Evolutionary conservation across 208 protist species (phyloP), one percentile per base, ranked within the genome.

Genomic region (Leishmania amazonensis): DNA sequence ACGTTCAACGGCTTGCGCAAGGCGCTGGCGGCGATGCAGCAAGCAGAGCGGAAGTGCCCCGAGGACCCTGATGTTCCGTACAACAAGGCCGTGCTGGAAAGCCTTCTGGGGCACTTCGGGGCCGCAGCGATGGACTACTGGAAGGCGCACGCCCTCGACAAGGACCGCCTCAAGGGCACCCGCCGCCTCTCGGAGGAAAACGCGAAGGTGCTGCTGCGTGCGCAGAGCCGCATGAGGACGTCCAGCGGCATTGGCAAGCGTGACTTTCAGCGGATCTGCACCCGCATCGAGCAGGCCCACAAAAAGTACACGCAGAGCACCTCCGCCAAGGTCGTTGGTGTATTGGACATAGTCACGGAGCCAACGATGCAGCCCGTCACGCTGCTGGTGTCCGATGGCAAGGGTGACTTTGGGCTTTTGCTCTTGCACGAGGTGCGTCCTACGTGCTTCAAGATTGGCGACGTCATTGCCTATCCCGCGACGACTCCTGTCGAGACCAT

Each of bases 41-140:
- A 95, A 83, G 89, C 91, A 9, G 57, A 80, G 31, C 81, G 87
- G 64, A 86, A 86, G 24, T 64, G 45, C 8, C 83, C 83, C 13
- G 73, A 84, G 19, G 91, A 97, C 58, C 94, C 94, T 7, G 94
- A 97, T 75, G 81, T 96, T 49, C 85, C 88, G 45, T 97, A 89
- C 84, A 97, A 97, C 88, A 94, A 92, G 86, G 91, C 86, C 2
- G 87, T 92, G 17, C 81, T 97, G 54, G 90, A 96, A 73, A 90
- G 91, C 35, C 82, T 96, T 71, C 67, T 93, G 42, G 94, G 94
- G 15, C 76, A 91, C 80, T 97, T 94, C 81, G 93, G 91, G 51
- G 60, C 58, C 17, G 91, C 94, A 2, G 87, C 88, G 31, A 79
- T 76, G 58, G 87, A 93, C 65, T 92, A 92, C 75, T 84, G 84